A percentile compares a stretch with the other conserved stretches of the same genome.
phyloP scores from a whole-genome alignment of 2,329 filamentous ascomycete genomes.

The Setomelanomma holmii region DNA sequence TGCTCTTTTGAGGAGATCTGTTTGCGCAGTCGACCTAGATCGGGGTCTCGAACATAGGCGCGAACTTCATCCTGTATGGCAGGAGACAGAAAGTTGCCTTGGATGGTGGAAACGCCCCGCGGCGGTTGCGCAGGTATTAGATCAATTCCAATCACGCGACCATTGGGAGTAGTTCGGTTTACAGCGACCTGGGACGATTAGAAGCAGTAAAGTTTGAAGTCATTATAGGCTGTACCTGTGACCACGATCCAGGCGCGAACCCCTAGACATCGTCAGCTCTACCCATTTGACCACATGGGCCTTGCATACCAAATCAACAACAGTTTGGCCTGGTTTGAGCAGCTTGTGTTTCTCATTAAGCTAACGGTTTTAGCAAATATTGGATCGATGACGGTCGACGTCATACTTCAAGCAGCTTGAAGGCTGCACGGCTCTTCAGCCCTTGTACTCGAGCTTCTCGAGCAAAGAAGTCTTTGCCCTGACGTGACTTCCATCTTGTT shows the following conservation, averaged over 20 bases:
- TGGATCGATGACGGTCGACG: not conserved
- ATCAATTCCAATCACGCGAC: constrained; percentile 89
- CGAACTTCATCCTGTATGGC: constrained; percentile 78
- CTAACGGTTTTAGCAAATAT: constrained; percentile 53
- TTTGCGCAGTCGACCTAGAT: constrained; percentile 60
- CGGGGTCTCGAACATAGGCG: constrained; percentile 73
- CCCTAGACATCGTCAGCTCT: constrained; percentile 59
- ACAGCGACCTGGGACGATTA: constrained; percentile 71
- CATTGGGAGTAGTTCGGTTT: constrained; percentile 76
- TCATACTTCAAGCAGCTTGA: constrained; percentile 83
- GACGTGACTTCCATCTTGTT: constrained; percentile 82
- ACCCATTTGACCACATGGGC: not conserved
- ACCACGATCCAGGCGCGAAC: constrained; percentile 74
- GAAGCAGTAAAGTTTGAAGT: not conserved
- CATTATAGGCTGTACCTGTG: constrained; percentile 53
- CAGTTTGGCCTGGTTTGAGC: constrained; percentile 80
- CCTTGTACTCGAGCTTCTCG: constrained; percentile 78
- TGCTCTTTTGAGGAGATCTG: constrained; percentile 34
- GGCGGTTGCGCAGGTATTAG: constrained; percentile 92
- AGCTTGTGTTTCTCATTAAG: constrained; percentile 83
- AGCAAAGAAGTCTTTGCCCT: constrained; percentile 74
- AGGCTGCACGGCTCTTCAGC: constrained; percentile 89
- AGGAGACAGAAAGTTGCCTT: constrained; percentile 87
- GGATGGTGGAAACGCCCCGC: constrained; percentile 88
- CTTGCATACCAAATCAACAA: constrained; percentile 78